Evolutionary conservation across 192 early-diverging fungal genomes (phyloP).

Genomic region (Rhizoclosmatium globosum): DNA sequence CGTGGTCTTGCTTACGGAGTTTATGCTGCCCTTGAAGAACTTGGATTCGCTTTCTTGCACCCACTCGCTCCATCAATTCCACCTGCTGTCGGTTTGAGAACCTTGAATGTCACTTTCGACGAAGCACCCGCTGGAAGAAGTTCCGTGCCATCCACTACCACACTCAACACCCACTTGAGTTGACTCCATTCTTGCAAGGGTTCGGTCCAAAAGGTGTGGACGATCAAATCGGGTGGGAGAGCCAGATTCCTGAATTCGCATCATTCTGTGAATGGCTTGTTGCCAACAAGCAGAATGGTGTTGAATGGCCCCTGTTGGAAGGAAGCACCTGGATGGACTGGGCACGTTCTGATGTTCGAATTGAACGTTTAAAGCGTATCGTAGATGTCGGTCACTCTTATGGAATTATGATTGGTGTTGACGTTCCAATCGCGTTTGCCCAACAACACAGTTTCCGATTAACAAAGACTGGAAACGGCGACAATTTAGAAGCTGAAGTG

Average conservation of each 20-base stretch:
- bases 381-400: slow-evolving; percentile 29
- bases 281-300: slow-evolving; percentile 35
- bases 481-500: slow-evolving; percentile 30
- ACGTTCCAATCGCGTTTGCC: slow-evolving; percentile 38
- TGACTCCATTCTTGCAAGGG: slow-evolving; percentile 34
- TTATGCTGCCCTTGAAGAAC: slow-evolving; percentile 37
- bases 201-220: slow-evolving; percentile 13
- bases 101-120: not conserved
- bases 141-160: slow-evolving; percentile 44
- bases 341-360: slow-evolving; percentile 23
- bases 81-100: not conserved
- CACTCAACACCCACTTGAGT: slow-evolving; percentile 42
- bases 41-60: slow-evolving; percentile 42
- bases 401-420: slow-evolving; percentile 32
- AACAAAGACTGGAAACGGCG: slow-evolving; percentile 16
- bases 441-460: slow-evolving; percentile 41
- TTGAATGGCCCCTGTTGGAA: slow-evolving; percentile 40
- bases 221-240: slow-evolving; percentile 30
- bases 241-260: slow-evolving; percentile 30
- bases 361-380: slow-evolving; percentile 16
- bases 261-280: slow-evolving; percentile 35
- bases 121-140: slow-evolving; percentile 34
- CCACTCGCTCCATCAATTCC: slow-evolving; percentile 36
- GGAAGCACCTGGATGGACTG: slow-evolving; percentile 25
- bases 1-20: slow-evolving; percentile 36